These are phyloP conservation scores for Ceratobasidium sp. DNA, from an alignment of 1,284 basidiomycete species.

Conservation along the genomic window DNA sequence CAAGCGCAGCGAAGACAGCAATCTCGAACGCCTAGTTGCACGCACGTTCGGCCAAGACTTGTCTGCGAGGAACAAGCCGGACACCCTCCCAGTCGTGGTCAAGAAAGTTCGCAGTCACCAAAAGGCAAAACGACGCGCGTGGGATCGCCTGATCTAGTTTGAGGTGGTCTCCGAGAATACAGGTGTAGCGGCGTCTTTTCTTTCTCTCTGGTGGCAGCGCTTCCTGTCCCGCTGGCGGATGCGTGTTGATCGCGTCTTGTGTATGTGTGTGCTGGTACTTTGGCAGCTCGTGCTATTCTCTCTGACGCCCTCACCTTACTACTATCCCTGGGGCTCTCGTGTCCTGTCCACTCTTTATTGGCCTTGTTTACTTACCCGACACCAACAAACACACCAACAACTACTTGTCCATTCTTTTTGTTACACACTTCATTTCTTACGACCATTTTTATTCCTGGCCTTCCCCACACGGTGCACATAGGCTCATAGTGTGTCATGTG, in stretches of 20 bases:
- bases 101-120: conserved; percentile 25
- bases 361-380: background rate
- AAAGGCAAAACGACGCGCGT: conserved; percentile 23
- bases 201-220: conserved; percentile 3
- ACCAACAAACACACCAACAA: background rate
- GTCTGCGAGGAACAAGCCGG: background rate
- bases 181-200: background rate
- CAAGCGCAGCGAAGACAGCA: conserved; percentile 23
- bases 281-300: conserved; percentile 5
- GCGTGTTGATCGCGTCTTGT: conserved; percentile 36
- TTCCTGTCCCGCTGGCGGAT: conserved; percentile 30
- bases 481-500: background rate
- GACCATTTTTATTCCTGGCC: background rate
- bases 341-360: conserved; percentile 37
- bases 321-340: conserved; percentile 4
- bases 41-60: conserved; percentile 27
- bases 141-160: conserved; percentile 20
- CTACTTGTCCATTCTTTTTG: conserved; percentile 1
- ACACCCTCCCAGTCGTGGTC: background rate
- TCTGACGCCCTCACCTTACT: background rate
- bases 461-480: background rate
- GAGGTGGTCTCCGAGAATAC: background rate
- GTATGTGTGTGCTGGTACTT: conserved; percentile 28
- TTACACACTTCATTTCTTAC: conserved; percentile 3
- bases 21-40: conserved; percentile 3